Evolutionary conservation across 768 basidiomycete species (phyloP), one percentile per base, ranked within the genome.

Genomic region (Collybiopsis confluens): DNA sequence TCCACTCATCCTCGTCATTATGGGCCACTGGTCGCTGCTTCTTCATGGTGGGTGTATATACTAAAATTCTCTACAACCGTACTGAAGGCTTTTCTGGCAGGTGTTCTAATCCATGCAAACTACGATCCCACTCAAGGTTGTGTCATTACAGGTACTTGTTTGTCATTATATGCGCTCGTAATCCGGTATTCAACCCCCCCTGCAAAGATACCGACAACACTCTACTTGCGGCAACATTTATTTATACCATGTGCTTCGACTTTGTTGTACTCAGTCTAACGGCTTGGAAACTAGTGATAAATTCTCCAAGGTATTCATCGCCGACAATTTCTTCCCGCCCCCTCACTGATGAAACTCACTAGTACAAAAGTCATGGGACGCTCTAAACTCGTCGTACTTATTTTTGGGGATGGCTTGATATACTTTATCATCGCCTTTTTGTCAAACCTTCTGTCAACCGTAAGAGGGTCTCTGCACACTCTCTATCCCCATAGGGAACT

Each of bases 361-460:
- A 42, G 55, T 21, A 59, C 41, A 55, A 58, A 41, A 55, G 59
- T 4, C 40, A 65, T 45, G 56, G 51, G 38, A 35, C 61, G 58
- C 24, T 60, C 65, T 59, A 74, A 50, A 45, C 54, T 57, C 38
- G 64, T 38, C 43, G 36, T 36, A 8, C 72, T 89, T 71, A 81
- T 58, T 35, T 53, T 60, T 85, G 85, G 38, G 13, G 86, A 90
- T 54, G 87, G 88, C 18, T 67, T 91, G 10, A 80, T 87, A 51
- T 90, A 78, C 68, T 90, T 90, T 70, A 67, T 90, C 56, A 77
- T 90, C 46, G 88, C 88, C 80, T 89, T 89, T 70, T 61, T 86
- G 64, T 76, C 83, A 21, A 89, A 88, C 68, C 60, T 85, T 57
- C 62, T 86, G 35, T 85, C 80, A 16, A 78, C 78, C 5, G 73